These are phyloP conservation scores for Quercus parvula DNA, from an alignment of 306 rosid species.

Conservation along the genomic window DNA sequence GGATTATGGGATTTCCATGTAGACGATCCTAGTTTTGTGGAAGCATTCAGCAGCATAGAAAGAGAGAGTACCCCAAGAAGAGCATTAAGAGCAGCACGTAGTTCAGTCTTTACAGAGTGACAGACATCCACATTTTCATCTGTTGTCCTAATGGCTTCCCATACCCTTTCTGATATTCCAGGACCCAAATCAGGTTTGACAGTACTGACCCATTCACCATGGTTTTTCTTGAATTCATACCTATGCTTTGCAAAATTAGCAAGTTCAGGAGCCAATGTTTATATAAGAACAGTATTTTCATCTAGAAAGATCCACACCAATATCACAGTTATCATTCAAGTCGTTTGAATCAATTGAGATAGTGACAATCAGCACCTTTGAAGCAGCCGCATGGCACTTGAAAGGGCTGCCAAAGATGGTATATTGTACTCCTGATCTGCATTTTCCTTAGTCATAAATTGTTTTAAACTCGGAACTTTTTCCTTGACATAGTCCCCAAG, in stretches of 20 bases:
- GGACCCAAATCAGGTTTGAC: slow-evolving; percentile 82
- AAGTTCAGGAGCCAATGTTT: slow-evolving; percentile 1
- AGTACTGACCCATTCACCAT: slow-evolving; percentile 73
- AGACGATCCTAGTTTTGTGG: background rate
- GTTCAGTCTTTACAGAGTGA: slow-evolving; percentile 50
- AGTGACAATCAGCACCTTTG: slow-evolving; percentile 48
- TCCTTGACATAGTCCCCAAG: slow-evolving; percentile 65
- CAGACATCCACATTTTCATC: slow-evolving; percentile 46
- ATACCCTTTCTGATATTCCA: slow-evolving; percentile 67
- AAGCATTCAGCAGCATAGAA: background rate
- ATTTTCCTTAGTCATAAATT: slow-evolving; percentile 45
- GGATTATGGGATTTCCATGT: background rate
- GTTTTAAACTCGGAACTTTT: slow-evolving; percentile 69
- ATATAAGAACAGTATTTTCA: background rate
- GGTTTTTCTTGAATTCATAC: slow-evolving; percentile 85
- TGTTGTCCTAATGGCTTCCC: slow-evolving; percentile 53
- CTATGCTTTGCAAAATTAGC: slow-evolving; percentile 33
- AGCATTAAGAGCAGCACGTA: slow-evolving; percentile 60
- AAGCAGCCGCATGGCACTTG: slow-evolving; percentile 68
- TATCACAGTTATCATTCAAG: slow-evolving; percentile 5
- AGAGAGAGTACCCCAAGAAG: slow-evolving; percentile 75
- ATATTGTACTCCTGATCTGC: slow-evolving; percentile 47
- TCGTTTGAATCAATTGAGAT: slow-evolving; percentile 5
- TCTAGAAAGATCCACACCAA: slow-evolving; percentile 8
- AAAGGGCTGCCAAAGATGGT: slow-evolving; percentile 80